A percentile compares a stretch with the other conserved stretches of the same genome.
These are phyloP conservation scores for Nicotiana obtusifolia DNA, from an alignment of 257 asterid species.

Conservation along the genomic window DNA sequence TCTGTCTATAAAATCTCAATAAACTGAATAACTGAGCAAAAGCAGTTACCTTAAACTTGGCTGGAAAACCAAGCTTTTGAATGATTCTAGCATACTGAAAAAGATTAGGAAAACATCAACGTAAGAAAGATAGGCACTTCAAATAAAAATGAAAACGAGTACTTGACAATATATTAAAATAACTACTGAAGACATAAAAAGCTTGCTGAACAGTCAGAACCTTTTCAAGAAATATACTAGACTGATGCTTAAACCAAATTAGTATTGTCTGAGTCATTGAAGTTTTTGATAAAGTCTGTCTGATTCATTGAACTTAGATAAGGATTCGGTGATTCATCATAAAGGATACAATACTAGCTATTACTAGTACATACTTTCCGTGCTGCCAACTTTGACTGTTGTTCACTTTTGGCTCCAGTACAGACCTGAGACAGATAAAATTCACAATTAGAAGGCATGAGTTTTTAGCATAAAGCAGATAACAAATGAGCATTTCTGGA, in stretches of 20 bases:
- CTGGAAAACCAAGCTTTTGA: slow-evolving; percentile 76
- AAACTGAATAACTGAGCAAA: not conserved
- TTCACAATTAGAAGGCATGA: not conserved
- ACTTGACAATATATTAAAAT: not conserved
- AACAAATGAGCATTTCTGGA: not conserved
- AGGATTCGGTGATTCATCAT: not conserved
- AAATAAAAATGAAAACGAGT: not conserved
- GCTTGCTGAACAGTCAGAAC: not conserved
- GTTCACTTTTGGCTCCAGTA: slow-evolving; percentile 85
- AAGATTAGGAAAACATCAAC: not conserved
- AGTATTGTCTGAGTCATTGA: not conserved
- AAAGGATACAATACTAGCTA: slow-evolving; percentile 1
- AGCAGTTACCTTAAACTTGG: slow-evolving; percentile 63
- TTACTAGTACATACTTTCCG: slow-evolving; percentile 46
- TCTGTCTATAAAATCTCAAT: not conserved
- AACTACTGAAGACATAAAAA: not conserved
- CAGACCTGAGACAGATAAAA: slow-evolving; percentile 44
- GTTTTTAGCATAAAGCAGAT: not conserved
- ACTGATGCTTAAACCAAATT: not conserved
- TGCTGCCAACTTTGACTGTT: slow-evolving; percentile 70
- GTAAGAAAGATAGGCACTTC: not conserved
- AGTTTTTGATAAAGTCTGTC: not conserved
- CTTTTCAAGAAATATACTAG: not conserved
- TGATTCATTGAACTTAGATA: not conserved
- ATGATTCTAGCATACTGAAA: slow-evolving; percentile 66